Evolutionary conservation across 2,329 filamentous ascomycete genomes (phyloP), one percentile per base, ranked within the genome.

Genomic region (Cladosporium phlei): DNA sequence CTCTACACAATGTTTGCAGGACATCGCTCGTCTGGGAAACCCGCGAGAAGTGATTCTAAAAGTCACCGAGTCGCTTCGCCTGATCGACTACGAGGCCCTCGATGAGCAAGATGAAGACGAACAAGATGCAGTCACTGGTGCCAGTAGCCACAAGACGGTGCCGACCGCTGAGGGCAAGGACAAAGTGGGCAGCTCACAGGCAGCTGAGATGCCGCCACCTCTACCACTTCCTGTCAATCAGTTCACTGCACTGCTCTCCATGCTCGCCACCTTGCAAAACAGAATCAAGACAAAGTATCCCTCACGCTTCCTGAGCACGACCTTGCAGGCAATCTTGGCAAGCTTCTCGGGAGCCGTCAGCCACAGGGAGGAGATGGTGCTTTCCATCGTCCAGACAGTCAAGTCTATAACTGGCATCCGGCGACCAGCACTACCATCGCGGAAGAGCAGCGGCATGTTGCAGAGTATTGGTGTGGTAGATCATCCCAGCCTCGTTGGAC

Each of bases 21-120:
- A 83, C 22, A 82, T 91, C 43, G 86, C 86, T 24, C 78, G 82
- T 19, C 73, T 88, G 29, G 87, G 86, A 40, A 93, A 91, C 61
- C 87, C 87, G 1, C 75, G 86, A 40, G 87, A 93, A 65, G 85
- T 89, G 35, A 84, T 91, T 49, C 72, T 93, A 56, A 90, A 90
- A 62, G 80, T 88, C 22, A 82, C 87, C 20, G 86, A 90, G 63
- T 78, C 80, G 11, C 70, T 93, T 51, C 79, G 85, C 42, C 58
- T 77, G 12, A 69, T 85, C 4, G 73, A 79, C 21, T 74, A 78
- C 29, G 61, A 67, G 17, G 60, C 61, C 4, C 50, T 54, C 11
- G 62, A 64, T 85, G 56, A 85, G 78, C 0, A 60, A 86, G 2
- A 74, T 81, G 68, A 73, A 20, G 66, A 68, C 7, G 68, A 64